Evolutionary conservation across 148 eudicot species (phyloP).

Genomic region (Rhododendron kiyosumense): DNA sequence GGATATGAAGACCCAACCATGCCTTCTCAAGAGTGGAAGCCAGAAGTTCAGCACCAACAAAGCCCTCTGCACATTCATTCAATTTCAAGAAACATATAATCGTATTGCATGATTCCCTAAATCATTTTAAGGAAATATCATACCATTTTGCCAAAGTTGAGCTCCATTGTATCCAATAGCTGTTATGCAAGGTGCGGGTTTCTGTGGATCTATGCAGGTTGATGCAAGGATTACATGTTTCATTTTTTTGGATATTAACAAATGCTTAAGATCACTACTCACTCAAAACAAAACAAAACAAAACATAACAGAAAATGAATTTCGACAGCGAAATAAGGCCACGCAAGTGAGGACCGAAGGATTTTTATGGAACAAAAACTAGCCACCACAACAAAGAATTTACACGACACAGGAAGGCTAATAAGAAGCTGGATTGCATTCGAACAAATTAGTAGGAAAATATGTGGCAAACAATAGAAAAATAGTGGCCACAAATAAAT

Average conservation of each 20-base stretch:
- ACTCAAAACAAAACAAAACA: neutral
- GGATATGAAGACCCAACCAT: conserved; percentile 64
- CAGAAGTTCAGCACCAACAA: conserved; percentile 41
- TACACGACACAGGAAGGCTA: neutral
- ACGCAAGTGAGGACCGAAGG: neutral
- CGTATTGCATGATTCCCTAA: neutral
- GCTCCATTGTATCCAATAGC: conserved; percentile 59
- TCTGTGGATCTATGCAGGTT: conserved; percentile 41
- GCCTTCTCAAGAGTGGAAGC: conserved; percentile 51
- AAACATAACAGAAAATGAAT: neutral
- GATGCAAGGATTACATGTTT: conserved; percentile 28
- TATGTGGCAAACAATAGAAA: neutral
- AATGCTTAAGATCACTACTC: neutral
- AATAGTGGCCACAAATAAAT: neutral
- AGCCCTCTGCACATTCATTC: conserved; percentile 36
- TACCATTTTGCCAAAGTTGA: conserved; percentile 57
- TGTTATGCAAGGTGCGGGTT: conserved; percentile 43
- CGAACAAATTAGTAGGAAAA: neutral
- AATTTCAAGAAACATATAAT: neutral
- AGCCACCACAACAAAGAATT: neutral
- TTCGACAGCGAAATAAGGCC: neutral
- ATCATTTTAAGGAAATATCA: neutral
- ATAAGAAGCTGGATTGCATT: neutral
- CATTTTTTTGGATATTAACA: neutral
- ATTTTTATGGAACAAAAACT: neutral